These are phyloP conservation scores for Penicillium ochrochloron DNA, from an alignment of 495 filamentous ascomycete genomes.

Conservation along the genomic window DNA sequence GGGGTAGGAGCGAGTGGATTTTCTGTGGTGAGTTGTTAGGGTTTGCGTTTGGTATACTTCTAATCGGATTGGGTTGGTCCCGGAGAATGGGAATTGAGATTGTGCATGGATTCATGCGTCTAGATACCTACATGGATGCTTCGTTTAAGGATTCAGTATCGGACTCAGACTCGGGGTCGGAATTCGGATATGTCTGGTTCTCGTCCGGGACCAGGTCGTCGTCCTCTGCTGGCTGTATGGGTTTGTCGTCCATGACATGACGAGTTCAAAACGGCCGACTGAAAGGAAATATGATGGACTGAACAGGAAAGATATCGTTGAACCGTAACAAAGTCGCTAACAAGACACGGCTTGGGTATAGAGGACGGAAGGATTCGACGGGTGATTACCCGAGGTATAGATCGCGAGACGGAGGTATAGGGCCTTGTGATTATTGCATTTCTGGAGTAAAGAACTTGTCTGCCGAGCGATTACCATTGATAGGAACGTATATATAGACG, in stretches of 20 bases:
- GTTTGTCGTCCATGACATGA: conserved; percentile 42
- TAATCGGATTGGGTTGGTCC: too few species aligned
- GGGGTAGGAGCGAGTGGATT: conserved; percentile 63
- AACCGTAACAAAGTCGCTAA: not conserved
- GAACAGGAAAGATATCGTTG: not conserved
- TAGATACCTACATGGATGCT: conserved; percentile 33
- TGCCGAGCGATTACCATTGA: not conserved
- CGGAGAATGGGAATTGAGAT: not conserved
- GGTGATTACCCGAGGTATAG: not conserved
- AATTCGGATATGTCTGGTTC: conserved; percentile 14
- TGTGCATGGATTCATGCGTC: not conserved
- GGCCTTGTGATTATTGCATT: too few species aligned
- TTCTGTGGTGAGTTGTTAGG: conserved; percentile 35
- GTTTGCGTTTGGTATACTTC: not conserved
- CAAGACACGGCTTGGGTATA: not conserved
- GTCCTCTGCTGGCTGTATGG: conserved; percentile 24
- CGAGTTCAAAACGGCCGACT: conserved; percentile 12
- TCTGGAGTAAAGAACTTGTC: not conserved
- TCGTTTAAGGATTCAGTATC: conserved; percentile 31
- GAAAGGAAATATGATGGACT: not conserved
- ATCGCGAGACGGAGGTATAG: not conserved
- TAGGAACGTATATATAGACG: not conserved
- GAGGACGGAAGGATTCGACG: not conserved
- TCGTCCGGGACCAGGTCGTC: conserved; percentile 17
- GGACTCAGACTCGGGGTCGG: conserved; percentile 28